Percentiles rank a stretch among this genome's conserved stretches.
Conservation (phyloP, 1,284 basidiomycete species). For the Cystobasidium pallidum region DNA sequence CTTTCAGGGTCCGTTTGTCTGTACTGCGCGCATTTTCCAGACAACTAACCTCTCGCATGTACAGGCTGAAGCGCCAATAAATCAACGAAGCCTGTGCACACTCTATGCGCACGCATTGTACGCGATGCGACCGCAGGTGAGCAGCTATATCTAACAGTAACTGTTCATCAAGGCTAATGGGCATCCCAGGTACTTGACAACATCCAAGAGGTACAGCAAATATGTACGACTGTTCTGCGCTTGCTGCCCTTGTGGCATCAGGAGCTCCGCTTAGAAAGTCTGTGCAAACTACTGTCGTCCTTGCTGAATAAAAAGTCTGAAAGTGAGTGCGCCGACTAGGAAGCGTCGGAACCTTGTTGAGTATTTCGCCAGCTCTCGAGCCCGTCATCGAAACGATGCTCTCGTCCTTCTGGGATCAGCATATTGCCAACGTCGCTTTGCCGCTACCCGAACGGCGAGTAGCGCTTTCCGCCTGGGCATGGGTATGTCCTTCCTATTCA, state of each 20-base stretch:
- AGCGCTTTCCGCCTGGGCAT: constrained; percentile 69
- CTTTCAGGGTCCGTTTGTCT: constrained; percentile 1
- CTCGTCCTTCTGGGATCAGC: constrained; percentile 53
- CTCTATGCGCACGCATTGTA: constrained; percentile 71
- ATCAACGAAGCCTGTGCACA: constrained; percentile 66
- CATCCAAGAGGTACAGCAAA: background rate
- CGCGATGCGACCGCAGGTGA: constrained; percentile 68
- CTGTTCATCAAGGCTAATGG: background rate
- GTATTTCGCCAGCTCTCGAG: constrained; percentile 59
- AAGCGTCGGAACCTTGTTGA: background rate
- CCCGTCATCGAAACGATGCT: constrained; percentile 58
- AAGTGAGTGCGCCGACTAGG: constrained; percentile 59
- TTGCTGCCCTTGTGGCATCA: constrained; percentile 57
- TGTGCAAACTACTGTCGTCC: constrained; percentile 67
- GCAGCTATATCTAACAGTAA: background rate
- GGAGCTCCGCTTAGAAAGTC: constrained; percentile 65
- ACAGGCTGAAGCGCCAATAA: constrained; percentile 60
- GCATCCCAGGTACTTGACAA: constrained; percentile 20
- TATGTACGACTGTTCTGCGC: constrained; percentile 12
- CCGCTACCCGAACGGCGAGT: constrained; percentile 60
- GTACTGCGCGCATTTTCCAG: background rate
- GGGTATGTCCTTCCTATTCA: constrained; percentile 62
- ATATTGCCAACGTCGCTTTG: constrained; percentile 56
- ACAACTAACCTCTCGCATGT: background rate
- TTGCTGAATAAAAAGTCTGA: constrained; percentile 74